A percentile compares a stretch with the other conserved stretches of the same genome.
Conservation (phyloP, 305 asterid genomes). For the Salvia sclarea region DNA sequence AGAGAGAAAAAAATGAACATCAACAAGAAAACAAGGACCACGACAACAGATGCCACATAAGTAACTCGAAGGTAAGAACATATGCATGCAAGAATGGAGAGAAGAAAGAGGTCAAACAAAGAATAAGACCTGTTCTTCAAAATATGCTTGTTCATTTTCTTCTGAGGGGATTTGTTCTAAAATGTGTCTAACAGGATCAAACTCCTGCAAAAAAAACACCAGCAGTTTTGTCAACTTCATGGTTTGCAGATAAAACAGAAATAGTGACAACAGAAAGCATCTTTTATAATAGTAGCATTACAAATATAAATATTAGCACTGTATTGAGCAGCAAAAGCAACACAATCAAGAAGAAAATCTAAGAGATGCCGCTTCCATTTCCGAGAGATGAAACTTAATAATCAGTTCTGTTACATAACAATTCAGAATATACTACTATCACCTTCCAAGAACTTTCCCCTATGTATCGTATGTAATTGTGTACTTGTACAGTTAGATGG, state of each 20-base stretch:
- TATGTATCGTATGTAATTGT: not conserved
- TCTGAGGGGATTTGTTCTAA: slow-evolving; percentile 73
- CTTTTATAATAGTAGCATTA: slow-evolving; percentile 16
- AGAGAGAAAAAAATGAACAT: not conserved
- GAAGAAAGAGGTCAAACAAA: slow-evolving; percentile 18
- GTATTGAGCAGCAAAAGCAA: slow-evolving; percentile 28
- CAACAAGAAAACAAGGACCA: slow-evolving; percentile 12
- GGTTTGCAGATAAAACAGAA: slow-evolving; percentile 19
- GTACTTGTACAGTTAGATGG: slow-evolving; percentile 15
- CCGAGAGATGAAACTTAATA: slow-evolving; percentile 16
- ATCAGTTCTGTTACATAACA: slow-evolving; percentile 22
- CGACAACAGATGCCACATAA: slow-evolving; percentile 1
- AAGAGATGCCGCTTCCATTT: slow-evolving; percentile 4
- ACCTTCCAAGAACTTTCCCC: slow-evolving; percentile 5
- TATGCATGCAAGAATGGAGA: slow-evolving; percentile 15
- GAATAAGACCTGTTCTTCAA: slow-evolving; percentile 82
- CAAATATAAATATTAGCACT: slow-evolving; percentile 21
- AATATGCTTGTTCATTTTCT: slow-evolving; percentile 65
- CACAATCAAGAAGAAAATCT: slow-evolving; percentile 22
- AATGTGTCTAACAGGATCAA: slow-evolving; percentile 83
- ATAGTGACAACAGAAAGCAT: not conserved
- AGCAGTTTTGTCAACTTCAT: slow-evolving; percentile 39
- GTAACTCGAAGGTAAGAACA: slow-evolving; percentile 28
- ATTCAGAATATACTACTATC: slow-evolving; percentile 14
- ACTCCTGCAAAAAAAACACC: slow-evolving; percentile 53